Base-by-base conservation (phyloP, 2,329 filamentous ascomycete genomes). In the Zasmidium cellare region DNA sequence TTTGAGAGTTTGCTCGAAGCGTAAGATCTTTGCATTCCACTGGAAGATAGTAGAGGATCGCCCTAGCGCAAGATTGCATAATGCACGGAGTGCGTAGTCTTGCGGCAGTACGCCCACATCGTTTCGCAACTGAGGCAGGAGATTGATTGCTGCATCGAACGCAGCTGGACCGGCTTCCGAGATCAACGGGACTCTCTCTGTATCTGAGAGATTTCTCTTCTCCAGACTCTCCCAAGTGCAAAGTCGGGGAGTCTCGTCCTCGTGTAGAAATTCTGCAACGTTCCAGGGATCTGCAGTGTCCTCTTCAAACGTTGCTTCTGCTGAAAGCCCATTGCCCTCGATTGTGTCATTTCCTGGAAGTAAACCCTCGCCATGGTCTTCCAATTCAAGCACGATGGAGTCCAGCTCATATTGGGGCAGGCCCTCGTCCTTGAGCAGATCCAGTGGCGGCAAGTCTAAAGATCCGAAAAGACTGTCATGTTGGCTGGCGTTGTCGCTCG, bases 141-240 rank as follows among this genome's bases (percentile, higher is more conserved):
- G 77, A 60, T 80, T 82, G 75, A 89, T 65, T 2, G 86, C 78
- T 6, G 87, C 84, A 75, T 93, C 88, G 59, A 90, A 90, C 1
- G 83, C 80, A 9, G 72, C 72, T 1, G 87, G 78, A 0, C 88
- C 88, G 24, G 86, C 84, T 73, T 94, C 90, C 2, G 85, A 87
- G 12, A 92, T 75, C 61, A 89, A 87, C 1, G 81, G 72, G 3
- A 76, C 69, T 3, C 76, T 68, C n/a, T 77, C 70, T 0, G 74
- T 65, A 11, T 74, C 70, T 1, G 80, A 75, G 16, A 51, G 48
- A 35, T 12, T 23, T 35, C 59, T 51, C 16, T 53, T 52, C 24
- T 60, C 60, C 65, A 92, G 92, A 1, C 74, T 76, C 63, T 91
- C 86, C 90, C 90, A 94, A 0, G 87, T 87, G 59, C 81, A 82